Evolutionary conservation across 345 rosid genomes (phyloP), one percentile per base, ranked within the genome.

Genomic region (Triadica sebifera): DNA sequence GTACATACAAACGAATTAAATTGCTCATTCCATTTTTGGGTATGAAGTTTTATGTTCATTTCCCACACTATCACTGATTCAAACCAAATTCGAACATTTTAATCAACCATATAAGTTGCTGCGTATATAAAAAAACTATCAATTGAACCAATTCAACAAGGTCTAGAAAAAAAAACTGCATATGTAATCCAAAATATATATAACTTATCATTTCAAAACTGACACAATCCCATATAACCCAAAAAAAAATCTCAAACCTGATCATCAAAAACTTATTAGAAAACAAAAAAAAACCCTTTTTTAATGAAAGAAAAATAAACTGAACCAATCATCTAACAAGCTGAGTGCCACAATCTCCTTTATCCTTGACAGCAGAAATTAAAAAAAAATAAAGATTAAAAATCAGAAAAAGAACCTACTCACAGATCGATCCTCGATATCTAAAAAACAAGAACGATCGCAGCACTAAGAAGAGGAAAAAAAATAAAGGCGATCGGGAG

Each of bases 391-490:
- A 19, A 62, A 74, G 49, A 73, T 38, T 39, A 70, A 52, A 74
- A 67, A 50, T 29, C 34, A 29, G 1, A 52, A 24, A 77, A 71
- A 65, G 43, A 59, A 69, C n/a, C 4, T 70, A 86, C 92, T 83
- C 73, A 81, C 87, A 74, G 87, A 88, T 86, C 85, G 91, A 85
- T 81, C 85, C 78, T 79, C 75, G 64, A 19, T 56, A 16, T 62
- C 45, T 49, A 65, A 58, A 69, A 71, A 83, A 19, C 17, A 65
- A 55, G 24, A 80, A 83, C 56, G 91, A 89, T 89, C 89, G 88
- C 57, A 53, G 58, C 37, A 53, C 8, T 12, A 10, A 55, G 29
- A 38, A 8, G 13, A 19, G 20, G 6, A 56, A 41, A 56, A 46
- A 46, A 29, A 29, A 29, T 29, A 53, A 70, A 0, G 15, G 2